phyloP scores from a whole-genome alignment of 345 rosid species.

The Kernera saxatilis region DNA sequence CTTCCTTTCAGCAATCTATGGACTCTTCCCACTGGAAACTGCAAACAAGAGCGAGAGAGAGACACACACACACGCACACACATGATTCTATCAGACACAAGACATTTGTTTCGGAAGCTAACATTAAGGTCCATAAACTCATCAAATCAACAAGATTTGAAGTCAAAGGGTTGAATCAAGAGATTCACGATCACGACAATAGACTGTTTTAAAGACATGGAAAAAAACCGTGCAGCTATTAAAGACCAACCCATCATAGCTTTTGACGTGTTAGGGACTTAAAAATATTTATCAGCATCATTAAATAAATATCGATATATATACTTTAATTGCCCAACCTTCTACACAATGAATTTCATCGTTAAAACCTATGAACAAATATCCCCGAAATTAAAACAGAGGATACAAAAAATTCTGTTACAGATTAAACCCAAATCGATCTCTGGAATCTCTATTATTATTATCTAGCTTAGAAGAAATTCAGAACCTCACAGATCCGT shows the following conservation, averaged over 20 bases:
- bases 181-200: not conserved
- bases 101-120: not conserved
- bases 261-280: too few relatives aligned
- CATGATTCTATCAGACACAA: not conserved
- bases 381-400: not conserved
- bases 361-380: not conserved
- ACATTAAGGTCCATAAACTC: not conserved
- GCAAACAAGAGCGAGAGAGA: slow-evolving; percentile 2
- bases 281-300: not conserved
- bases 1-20: slow-evolving; percentile 61
- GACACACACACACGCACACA: not conserved
- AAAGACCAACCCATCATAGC: too few relatives aligned
- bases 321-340: not conserved
- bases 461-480: not conserved
- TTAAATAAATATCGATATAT: not conserved
- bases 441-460: not conserved
- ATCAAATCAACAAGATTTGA: not conserved
- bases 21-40: slow-evolving; percentile 75
- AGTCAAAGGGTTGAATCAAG: not conserved
- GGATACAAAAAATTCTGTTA: too few relatives aligned
- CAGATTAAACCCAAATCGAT: not conserved
- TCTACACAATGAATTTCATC: not conserved
- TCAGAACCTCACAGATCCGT: slow-evolving; percentile 11
- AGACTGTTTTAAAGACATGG: not conserved
- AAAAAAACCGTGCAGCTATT: not conserved